Percentiles rank a stretch among this genome's conserved stretches.
Conservation (phyloP, 228 moss, liverwort and hornwort species). For the Sphagnum fallax region DNA sequence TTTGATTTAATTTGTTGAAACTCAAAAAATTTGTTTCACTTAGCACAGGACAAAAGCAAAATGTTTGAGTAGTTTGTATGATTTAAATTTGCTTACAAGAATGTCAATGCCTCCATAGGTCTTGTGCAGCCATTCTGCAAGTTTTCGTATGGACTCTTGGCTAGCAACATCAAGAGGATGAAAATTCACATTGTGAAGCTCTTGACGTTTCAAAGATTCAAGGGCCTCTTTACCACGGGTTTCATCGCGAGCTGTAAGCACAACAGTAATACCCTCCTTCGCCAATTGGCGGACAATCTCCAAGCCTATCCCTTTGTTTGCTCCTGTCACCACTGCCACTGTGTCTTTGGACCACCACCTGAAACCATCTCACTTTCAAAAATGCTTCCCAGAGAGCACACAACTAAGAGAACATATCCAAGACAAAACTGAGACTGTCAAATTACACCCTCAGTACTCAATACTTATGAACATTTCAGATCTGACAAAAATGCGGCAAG, state of each 20-base stretch:
- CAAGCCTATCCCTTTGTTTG: conserved; percentile 47
- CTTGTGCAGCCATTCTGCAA: conserved; percentile 26
- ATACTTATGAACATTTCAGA: no score
- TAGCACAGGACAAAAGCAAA: no score
- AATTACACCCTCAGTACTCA: no score
- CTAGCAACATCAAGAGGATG: conserved; percentile 43
- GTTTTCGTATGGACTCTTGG: conserved; percentile 20
- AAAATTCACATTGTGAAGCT: conserved; percentile 25
- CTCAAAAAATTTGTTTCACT: no score
- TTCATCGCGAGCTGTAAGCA: conserved; percentile 40
- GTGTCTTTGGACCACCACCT: conserved; percentile 54
- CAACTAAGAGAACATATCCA: no score
- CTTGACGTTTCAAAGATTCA: conserved; percentile 26
- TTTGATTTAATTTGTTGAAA: no score
- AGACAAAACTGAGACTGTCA: no score
- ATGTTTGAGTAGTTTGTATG: not conserved
- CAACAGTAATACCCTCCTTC: conserved; percentile 23
- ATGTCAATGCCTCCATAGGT: conserved; percentile 40
- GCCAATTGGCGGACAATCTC: conserved; percentile 48
- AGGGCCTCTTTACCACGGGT: conserved; percentile 36
- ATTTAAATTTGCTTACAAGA: conserved; percentile 19
- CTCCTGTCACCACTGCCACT: conserved; percentile 47
- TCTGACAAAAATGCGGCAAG: no score
- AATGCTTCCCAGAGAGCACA: no score
- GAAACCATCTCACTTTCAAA: not conserved